phyloP scores from a whole-genome alignment of 345 rosid species.

The Bruguiera gymnorhiza region DNA sequence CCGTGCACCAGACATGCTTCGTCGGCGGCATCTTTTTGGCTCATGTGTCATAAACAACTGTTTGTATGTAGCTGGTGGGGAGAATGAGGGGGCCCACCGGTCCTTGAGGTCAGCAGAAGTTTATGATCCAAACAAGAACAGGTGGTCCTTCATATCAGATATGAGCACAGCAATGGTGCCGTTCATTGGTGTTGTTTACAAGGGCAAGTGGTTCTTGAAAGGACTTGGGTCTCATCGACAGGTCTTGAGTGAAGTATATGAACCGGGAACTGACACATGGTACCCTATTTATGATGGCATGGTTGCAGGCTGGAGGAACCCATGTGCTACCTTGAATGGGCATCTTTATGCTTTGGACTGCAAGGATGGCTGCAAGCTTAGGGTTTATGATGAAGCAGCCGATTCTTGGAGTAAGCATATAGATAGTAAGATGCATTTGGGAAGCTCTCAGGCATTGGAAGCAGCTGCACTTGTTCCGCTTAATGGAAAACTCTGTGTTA shows the following conservation, averaged over 20 bases:
- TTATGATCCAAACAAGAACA: conserved; percentile 74
- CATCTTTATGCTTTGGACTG: conserved; percentile 69
- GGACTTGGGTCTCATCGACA: conserved; percentile 68
- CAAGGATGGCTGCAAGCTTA: conserved; percentile 69
- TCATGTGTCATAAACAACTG: conserved; percentile 80
- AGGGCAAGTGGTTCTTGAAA: conserved; percentile 69
- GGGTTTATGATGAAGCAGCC: conserved; percentile 59
- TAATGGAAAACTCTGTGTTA: conserved; percentile 60
- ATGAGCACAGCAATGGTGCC: conserved; percentile 81
- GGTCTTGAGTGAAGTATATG: conserved; percentile 63
- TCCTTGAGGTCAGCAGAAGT: conserved; percentile 68
- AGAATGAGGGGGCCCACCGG: conserved; percentile 64
- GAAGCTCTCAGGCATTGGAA: conserved; percentile 60
- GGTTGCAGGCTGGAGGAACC: conserved; percentile 80
- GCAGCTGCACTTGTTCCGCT: conserved; percentile 72
- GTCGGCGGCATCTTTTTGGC: conserved; percentile 65
- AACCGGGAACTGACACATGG: conserved; percentile 58
- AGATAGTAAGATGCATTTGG: conserved; percentile 67
- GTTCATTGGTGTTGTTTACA: conserved; percentile 64
- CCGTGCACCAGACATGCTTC: conserved; percentile 80
- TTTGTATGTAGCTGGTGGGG: conserved; percentile 75
- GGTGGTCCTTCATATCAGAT: conserved; percentile 68
- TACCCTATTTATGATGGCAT: conserved; percentile 61
- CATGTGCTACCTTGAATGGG: conserved; percentile 54
- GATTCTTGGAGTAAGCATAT: conserved; percentile 67